Conservation (phyloP, 2,329 filamentous ascomycete species). For the Alternaria arborescens region DNA sequence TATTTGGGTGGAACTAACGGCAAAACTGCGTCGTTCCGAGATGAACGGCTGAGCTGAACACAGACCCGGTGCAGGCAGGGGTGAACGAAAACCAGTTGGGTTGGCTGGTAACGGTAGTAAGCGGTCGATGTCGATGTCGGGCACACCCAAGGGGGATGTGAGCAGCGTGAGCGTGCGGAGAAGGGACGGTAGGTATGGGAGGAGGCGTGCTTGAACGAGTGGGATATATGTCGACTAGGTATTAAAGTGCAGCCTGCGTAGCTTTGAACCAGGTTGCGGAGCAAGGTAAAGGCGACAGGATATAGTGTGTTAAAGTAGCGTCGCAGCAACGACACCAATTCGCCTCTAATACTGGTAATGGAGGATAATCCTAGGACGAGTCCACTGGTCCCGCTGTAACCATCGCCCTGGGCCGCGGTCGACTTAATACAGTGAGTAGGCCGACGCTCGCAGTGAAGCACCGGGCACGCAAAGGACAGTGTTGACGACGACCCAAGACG, state of each 20-base stretch:
- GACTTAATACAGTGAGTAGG: slow-evolving; percentile 44
- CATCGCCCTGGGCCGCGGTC: slow-evolving; percentile 40
- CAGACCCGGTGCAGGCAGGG: slow-evolving; percentile 25
- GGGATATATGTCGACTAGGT: slow-evolving; percentile 46
- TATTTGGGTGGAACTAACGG: slow-evolving; percentile 34
- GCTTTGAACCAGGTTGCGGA: slow-evolving; percentile 37
- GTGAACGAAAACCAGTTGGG: slow-evolving; percentile 18
- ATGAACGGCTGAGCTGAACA: slow-evolving; percentile 30
- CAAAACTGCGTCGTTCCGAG: slow-evolving; percentile 33
- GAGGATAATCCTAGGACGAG: slow-evolving; percentile 42
- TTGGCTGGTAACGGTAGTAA: slow-evolving; percentile 19
- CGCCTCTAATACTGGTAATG: slow-evolving; percentile 38
- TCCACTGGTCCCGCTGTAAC: slow-evolving; percentile 34
- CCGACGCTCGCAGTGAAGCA: slow-evolving; percentile 40
- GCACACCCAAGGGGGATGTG: slow-evolving; percentile 27
- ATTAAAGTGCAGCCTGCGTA: slow-evolving; percentile 36
- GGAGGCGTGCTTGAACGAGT: slow-evolving; percentile 46
- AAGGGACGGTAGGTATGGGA: slow-evolving; percentile 34
- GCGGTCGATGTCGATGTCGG: slow-evolving; percentile 24
- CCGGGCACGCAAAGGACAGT: slow-evolving; percentile 39
- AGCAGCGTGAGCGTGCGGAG: slow-evolving; percentile 35
- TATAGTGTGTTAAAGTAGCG: slow-evolving; percentile 47
- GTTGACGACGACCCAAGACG: slow-evolving; percentile 36
- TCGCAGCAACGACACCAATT: slow-evolving; percentile 39
- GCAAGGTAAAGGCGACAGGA: slow-evolving; percentile 42